These are phyloP conservation scores for Aschersonia sp. DNA, from an alignment of 2,329 filamentous ascomycete genomes.

Conservation along the genomic window DNA sequence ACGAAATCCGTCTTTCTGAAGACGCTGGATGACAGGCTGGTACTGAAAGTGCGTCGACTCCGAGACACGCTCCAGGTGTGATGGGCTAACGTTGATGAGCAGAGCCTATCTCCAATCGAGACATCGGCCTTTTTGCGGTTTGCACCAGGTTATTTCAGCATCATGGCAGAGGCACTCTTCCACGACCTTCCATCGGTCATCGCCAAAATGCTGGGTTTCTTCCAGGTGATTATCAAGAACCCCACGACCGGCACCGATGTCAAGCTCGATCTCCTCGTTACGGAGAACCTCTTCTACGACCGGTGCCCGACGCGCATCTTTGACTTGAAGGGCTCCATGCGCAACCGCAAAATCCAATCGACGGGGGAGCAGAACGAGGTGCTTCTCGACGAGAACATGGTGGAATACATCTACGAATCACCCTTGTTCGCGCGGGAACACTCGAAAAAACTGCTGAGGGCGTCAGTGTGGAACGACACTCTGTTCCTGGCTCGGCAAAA, in stretches of 20 bases:
- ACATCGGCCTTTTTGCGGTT: conserved; percentile 90
- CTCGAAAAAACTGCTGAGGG: conserved; percentile 81
- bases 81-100: not conserved
- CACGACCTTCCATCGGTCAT: conserved; percentile 92
- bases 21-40: conserved; percentile 84
- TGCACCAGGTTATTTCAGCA: conserved; percentile 90
- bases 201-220: conserved; percentile 98
- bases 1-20: conserved; percentile 96
- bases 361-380: conserved; percentile 96
- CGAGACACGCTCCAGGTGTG: not conserved
- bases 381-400: conserved; percentile 93
- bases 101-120: conserved; percentile 79
- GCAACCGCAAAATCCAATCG: conserved; percentile 90
- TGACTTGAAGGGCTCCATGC: conserved; percentile 95
- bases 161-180: conserved; percentile 93
- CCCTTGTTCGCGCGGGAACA: conserved; percentile 92
- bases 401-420: conserved; percentile 96
- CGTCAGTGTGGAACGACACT: conserved; percentile 95
- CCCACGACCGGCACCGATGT: conserved; percentile 82
- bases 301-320: conserved; percentile 80
- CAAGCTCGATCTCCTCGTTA: conserved; percentile 84
- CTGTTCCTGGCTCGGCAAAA: conserved; percentile 88
- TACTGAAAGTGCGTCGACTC: conserved; percentile 51
- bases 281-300: conserved; percentile 98
- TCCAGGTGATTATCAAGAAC: conserved; percentile 95